Evolutionary conservation across 805 yeast genomes (phyloP).

Genomic region (Teunomyces kruisii): DNA sequence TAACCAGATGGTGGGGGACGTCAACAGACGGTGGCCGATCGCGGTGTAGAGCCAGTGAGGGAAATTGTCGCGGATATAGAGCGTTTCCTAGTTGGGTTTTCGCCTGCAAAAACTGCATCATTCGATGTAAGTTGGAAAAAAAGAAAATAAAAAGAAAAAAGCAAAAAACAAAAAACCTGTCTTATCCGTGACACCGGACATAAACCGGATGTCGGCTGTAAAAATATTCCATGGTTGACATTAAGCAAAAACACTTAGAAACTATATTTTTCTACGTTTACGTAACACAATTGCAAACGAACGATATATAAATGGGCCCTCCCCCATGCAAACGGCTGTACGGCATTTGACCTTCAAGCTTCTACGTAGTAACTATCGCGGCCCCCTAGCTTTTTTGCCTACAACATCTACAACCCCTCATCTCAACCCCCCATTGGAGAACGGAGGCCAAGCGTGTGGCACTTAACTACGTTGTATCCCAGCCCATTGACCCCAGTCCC

Average conservation of each 20-base stretch:
- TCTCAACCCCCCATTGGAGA: conserved; percentile 1
- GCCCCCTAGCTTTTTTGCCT: background rate
- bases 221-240: background rate
- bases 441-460: background rate
- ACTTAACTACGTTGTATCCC: too few species aligned
- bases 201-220: conserved; percentile 3
- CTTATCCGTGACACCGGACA: conserved; percentile 3
- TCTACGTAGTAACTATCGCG: background rate
- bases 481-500: too few species aligned
- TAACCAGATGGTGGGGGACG: too few species aligned
- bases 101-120: too few species aligned
- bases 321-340: conserved; percentile 3
- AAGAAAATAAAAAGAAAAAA: background rate
- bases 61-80: too few species aligned
- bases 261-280: conserved; percentile 2
- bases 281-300: background rate
- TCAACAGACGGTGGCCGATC: too few species aligned
- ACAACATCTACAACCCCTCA: background rate
- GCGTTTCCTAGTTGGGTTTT: too few species aligned
- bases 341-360: background rate
- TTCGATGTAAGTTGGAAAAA: background rate
- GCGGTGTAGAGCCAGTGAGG: too few species aligned
- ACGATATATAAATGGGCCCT: background rate
- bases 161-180: background rate
- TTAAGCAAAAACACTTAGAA: background rate